Conservation (phyloP, 495 filamentous ascomycete genomes). For the Penicillium soppii region DNA sequence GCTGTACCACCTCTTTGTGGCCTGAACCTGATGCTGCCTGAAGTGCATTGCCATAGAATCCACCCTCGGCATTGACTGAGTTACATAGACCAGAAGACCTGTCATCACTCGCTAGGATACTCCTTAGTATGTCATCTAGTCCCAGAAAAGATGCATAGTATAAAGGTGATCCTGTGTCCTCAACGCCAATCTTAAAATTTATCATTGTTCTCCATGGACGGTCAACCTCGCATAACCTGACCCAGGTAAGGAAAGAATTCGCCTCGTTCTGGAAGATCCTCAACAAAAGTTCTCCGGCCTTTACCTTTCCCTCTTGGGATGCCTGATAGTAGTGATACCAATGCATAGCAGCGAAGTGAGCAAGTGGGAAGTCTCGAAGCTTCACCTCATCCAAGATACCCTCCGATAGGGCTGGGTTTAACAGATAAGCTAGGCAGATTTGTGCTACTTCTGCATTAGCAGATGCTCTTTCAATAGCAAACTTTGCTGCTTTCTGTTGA, state of each 20-base stretch:
- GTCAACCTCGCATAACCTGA: background rate
- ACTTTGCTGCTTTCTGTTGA: background rate
- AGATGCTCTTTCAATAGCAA: background rate
- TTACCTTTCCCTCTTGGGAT: too few relatives aligned
- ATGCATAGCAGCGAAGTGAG: background rate
- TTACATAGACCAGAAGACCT: background rate
- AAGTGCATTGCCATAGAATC: background rate
- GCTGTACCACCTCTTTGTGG: too few relatives aligned
- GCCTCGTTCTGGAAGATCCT: background rate
- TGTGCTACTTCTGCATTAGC: background rate
- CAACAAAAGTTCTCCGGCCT: background rate
- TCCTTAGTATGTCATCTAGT: background rate
- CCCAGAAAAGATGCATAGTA: background rate
- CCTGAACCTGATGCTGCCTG: background rate
- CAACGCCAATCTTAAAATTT: background rate
- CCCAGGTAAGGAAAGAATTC: background rate
- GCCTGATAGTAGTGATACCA: background rate
- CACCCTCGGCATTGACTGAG: background rate
- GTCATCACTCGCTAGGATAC: background rate
- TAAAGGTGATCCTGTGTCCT: background rate
- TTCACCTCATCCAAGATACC: background rate
- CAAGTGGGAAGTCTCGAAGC: background rate
- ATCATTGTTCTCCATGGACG: background rate
- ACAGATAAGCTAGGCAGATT: background rate
- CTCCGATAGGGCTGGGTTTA: background rate